Evolutionary conservation across 768 basidiomycete species (phyloP).

Genomic region (Boletus rufocinnamomeus): DNA sequence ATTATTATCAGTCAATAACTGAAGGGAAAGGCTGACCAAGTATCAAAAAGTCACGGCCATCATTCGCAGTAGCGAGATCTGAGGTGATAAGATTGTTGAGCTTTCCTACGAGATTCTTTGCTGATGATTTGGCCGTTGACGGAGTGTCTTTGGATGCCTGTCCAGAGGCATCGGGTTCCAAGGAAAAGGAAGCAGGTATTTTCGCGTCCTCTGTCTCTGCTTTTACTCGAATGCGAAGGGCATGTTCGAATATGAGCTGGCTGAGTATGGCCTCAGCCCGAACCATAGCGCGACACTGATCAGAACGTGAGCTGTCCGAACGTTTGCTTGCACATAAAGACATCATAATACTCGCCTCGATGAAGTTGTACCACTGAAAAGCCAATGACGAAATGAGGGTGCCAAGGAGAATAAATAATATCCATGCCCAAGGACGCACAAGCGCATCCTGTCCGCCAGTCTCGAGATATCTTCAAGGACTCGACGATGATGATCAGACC

Average conservation of each 20-base stretch:
- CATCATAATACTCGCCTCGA: not conserved
- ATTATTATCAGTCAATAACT: not conserved
- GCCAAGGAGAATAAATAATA: not conserved
- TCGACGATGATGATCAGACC: not conserved
- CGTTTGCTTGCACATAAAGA: not conserved
- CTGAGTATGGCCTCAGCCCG: conserved; percentile 2
- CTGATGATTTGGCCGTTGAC: not conserved
- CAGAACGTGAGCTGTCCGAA: not conserved
- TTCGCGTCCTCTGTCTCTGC: not conserved
- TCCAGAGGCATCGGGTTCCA: not conserved
- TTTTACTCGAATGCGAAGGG: conserved; percentile 4
- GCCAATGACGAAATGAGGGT: not conserved
- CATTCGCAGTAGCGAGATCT: not conserved
- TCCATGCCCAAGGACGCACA: conserved; percentile 6
- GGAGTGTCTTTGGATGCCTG: not conserved
- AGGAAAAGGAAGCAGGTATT: not conserved
- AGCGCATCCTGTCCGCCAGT: not conserved
- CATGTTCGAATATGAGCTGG: conserved; percentile 6
- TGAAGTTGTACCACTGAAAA: conserved; percentile 3
- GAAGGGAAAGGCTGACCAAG: not conserved
- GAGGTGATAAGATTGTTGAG: conserved; percentile 9
- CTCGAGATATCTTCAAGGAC: not conserved
- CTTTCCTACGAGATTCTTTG: conserved; percentile 1
- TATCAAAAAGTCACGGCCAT: conserved; percentile 6
- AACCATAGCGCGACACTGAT: conserved; percentile 4